A percentile compares a stretch with the other conserved stretches of the same genome.
Evolutionary conservation across 176 grass and related monocot genomes (phyloP).

Genomic region (Eleusine indica): DNA sequence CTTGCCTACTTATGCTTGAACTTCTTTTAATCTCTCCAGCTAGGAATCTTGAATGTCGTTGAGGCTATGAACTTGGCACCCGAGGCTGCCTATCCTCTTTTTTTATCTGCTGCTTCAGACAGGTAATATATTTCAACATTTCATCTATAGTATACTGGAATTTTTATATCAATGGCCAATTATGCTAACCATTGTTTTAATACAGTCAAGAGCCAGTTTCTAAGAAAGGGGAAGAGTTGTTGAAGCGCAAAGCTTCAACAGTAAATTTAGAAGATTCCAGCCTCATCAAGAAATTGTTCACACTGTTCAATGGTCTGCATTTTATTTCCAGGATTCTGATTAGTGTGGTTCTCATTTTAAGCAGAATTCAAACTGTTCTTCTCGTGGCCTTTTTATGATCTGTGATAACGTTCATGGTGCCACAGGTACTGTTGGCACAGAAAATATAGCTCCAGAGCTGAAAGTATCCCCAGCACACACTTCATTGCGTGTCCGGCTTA

Average conservation of each 20-base stretch:
- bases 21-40: slow-evolving; percentile 54
- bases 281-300: slow-evolving; percentile 79
- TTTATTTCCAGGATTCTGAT: slow-evolving; percentile 28
- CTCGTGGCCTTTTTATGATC: background rate
- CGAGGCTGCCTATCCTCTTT: slow-evolving; percentile 83
- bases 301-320: slow-evolving; percentile 75
- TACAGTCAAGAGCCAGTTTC: slow-evolving; percentile 83
- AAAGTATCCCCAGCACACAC: slow-evolving; percentile 73
- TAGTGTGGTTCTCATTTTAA: slow-evolving; percentile 14
- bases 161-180: slow-evolving; percentile 32
- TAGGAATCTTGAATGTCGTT: slow-evolving; percentile 88
- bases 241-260: slow-evolving; percentile 71
- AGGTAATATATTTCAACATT: slow-evolving; percentile 61
- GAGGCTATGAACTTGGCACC: slow-evolving; percentile 82
- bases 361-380: background rate
- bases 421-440: slow-evolving; percentile 65
- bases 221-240: slow-evolving; percentile 86
- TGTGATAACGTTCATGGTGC: slow-evolving; percentile 38
- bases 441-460: slow-evolving; percentile 81
- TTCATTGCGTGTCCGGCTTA: slow-evolving; percentile 73
- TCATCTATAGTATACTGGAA: slow-evolving; percentile 16
- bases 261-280: slow-evolving; percentile 80
- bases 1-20: slow-evolving; percentile 34
- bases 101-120: slow-evolving; percentile 76
- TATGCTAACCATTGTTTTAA: slow-evolving; percentile 45